A percentile compares a stretch with the other conserved stretches of the same genome.
Conservation (phyloP, 1,139 yeast species). For the Meyerozyma smithsonii region DNA sequence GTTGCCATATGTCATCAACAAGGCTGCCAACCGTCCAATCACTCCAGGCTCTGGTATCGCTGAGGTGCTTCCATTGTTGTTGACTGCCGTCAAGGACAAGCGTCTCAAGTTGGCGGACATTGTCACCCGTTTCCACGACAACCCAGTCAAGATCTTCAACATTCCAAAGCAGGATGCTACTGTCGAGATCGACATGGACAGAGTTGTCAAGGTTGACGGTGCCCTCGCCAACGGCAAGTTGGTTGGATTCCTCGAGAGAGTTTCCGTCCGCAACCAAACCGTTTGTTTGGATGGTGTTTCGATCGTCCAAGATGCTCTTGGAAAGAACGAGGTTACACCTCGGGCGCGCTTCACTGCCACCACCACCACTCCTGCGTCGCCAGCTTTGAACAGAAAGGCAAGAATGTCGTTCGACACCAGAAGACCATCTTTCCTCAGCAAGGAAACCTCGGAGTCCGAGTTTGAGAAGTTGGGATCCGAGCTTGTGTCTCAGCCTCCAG, state of each 20-base stretch:
- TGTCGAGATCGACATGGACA: constrained; percentile 81
- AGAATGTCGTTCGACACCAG: constrained; percentile 48
- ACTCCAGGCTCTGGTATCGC: constrained; percentile 72
- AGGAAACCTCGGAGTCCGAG: constrained; percentile 29
- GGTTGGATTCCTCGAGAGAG: constrained; percentile 85
- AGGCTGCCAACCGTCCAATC: constrained; percentile 54
- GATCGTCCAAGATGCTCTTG: constrained; percentile 53
- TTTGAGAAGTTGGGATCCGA: constrained; percentile 63
- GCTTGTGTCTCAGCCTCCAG: constrained; percentile 70
- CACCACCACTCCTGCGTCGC: constrained; percentile 40
- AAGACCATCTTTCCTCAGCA: constrained; percentile 42
- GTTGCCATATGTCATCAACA: constrained; percentile 69
- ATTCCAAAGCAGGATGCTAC: constrained; percentile 75
- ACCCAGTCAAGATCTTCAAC: constrained; percentile 78
- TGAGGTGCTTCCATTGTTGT: constrained; percentile 77
- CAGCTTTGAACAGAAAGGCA: constrained; percentile 37
- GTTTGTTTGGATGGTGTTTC: constrained; percentile 80
- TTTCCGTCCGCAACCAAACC: constrained; percentile 70
- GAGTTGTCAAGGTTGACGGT: constrained; percentile 42
- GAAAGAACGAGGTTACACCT: constrained; percentile 48
- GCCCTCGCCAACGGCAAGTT: constrained; percentile 31
- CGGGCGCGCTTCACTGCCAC: constrained; percentile 38
- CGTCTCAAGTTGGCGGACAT: constrained; percentile 71
- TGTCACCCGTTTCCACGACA: constrained; percentile 68
- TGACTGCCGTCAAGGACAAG: constrained; percentile 74